Base-by-base conservation (phyloP, 2,329 filamentous ascomycete genomes). In the Aaosphaeria arxii region DNA sequence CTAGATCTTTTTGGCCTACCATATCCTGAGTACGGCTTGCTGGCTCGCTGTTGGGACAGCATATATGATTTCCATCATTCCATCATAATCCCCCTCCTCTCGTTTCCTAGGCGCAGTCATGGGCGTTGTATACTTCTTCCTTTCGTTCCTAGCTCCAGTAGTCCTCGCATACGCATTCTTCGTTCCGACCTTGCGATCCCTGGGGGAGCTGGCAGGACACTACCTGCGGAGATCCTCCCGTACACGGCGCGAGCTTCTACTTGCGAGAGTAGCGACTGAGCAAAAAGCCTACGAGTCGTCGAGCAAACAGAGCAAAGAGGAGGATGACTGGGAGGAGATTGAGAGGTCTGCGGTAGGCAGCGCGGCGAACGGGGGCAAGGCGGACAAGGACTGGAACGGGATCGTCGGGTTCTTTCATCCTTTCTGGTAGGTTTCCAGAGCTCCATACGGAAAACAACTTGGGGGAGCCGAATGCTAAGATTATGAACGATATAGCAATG, bases 381-480 rank as follows among this genome's bases (percentile, higher is more conserved):
- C 67, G 7, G 76, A 79, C 49, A 75, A 80, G 56, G 79, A 87
- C 41, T 96, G 89, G 88, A 78, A 85, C 52, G 91, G 91, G 31
- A 84, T 96, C 45, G 83, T 97, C 53, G 94, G 90, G 42, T 97
- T 99, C 79, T 96, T 99, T 67, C 94, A 99, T 70, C 94, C 94
- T 1, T 99, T 96, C 70, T 97, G 94, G 89, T 92, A 76, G 54
- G 80, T 64, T 43, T 44, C 36, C 32, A 45, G n/a, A 11, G 31
- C 28, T 30, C 39, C 24, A 7, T 30, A 2, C 24, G 4, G 17
- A 32, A 40, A 11, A n/a, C 3, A 9, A 24, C 13, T 36, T 36
- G 9, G 31, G 7, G 11, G 33, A 5, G 39, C 61, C 69, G 38
- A 68, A 49, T 47, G 31, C 30, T 33, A 31, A n/a, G 17, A 24